Evolutionary conservation across 1,284 basidiomycete species (phyloP).

Genomic region (Salmacisia buchloeana): DNA sequence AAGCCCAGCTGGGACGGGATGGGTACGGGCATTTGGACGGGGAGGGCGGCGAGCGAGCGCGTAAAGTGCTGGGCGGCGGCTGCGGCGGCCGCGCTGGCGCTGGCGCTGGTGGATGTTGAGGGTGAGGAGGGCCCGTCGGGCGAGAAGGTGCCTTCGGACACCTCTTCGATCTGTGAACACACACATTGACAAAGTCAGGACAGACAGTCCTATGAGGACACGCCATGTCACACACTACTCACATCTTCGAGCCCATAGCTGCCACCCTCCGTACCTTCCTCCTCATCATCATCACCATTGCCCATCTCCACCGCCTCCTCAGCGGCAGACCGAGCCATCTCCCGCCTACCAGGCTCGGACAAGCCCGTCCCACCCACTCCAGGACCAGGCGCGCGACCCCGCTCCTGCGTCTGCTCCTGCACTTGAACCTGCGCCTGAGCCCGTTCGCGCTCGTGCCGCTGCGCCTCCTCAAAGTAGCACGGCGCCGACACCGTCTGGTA

Average conservation of each 20-base stretch:
- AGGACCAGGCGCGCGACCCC: neutral
- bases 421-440: neutral
- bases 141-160: slow-evolving; percentile 7
- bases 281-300: neutral
- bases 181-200: too few species aligned
- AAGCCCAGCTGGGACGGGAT: slow-evolving; percentile 4
- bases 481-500: too few species aligned
- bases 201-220: too few species aligned
- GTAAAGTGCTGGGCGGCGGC: neutral
- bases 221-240: too few species aligned
- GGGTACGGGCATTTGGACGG: neutral
- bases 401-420: neutral
- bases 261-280: neutral
- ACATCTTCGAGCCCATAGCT: neutral
- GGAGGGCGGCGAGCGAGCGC: slow-evolving; percentile 1
- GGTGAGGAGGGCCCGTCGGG: neutral
- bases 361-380: too few species aligned
- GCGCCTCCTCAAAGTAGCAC: too few species aligned
- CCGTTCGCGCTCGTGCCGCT: neutral
- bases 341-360: too few species aligned
- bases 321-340: neutral
- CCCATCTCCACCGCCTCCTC: neutral
- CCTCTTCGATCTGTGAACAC: slow-evolving; percentile 10
- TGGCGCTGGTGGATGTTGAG: too few species aligned
- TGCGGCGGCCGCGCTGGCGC: neutral